A percentile compares a stretch with the other conserved stretches of the same genome.
Evolutionary conservation across 2,329 filamentous ascomycete species (phyloP).

Genomic region (Trichoderma endophyticum): DNA sequence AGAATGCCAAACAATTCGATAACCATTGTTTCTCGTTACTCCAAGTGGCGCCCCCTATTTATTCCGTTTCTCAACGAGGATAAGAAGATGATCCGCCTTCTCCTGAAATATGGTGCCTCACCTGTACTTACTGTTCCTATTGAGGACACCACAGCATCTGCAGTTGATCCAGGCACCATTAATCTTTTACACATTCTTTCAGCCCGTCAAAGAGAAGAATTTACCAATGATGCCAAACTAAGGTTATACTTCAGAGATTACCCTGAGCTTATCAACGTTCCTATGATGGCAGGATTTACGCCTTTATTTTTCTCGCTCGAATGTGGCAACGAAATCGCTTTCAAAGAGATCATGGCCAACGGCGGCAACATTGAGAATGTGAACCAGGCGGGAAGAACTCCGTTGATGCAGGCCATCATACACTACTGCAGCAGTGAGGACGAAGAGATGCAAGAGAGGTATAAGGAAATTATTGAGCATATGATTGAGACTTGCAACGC

Average conservation of each 20-base stretch:
- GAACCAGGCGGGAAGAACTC: background rate
- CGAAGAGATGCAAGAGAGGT: background rate
- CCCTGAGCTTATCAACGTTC: background rate
- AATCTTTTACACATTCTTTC: slow-evolving; percentile 17
- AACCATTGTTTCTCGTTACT: background rate
- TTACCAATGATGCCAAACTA: background rate
- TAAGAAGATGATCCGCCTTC: background rate
- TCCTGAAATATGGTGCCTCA: background rate
- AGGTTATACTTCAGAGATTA: background rate
- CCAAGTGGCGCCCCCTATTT: slow-evolving; percentile 3
- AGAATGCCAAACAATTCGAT: background rate
- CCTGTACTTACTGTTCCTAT: background rate
- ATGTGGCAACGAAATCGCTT: background rate
- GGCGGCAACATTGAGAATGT: slow-evolving; percentile 6
- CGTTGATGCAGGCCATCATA: background rate
- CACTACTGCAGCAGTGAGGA: background rate
- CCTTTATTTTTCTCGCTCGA: background rate
- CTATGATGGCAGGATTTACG: background rate
- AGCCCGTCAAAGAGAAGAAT: background rate
- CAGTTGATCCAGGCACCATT: background rate
- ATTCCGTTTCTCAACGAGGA: slow-evolving; percentile 6
- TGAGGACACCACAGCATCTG: background rate
- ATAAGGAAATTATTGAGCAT: background rate
- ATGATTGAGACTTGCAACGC: background rate
- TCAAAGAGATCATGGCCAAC: background rate